Conservation (phyloP, 192 early-diverging fungal genomes). For the Rhizophagus prolifer region DNA sequence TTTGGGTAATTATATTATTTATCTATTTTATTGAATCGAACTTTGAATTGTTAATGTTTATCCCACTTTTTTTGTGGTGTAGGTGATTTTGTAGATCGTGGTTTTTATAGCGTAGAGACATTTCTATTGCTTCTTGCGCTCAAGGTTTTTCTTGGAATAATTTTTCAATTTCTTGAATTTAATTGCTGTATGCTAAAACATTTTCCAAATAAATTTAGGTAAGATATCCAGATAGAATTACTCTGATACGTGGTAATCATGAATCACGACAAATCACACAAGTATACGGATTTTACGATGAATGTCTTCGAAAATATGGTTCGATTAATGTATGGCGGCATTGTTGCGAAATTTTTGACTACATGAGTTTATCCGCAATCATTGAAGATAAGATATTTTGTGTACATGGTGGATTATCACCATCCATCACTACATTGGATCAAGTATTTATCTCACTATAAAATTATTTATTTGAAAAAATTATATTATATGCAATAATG, state of each 20-base stretch:
- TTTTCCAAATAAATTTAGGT: conserved; percentile 84
- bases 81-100: conserved; percentile 97
- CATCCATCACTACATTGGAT: conserved; percentile 85
- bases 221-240: conserved; percentile 82
- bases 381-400: conserved; percentile 97
- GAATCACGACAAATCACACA: conserved; percentile 98
- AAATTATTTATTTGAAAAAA: no score
- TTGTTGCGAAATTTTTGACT: conserved; percentile 98
- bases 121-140: conserved; percentile 92
- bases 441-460: conserved; percentile 39
- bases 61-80: conserved; percentile 97
- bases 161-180: conserved; percentile 58
- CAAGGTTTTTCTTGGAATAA: conserved; percentile 86
- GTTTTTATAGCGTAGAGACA: conserved; percentile 97
- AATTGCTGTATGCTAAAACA: conserved; percentile 96
- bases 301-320: conserved; percentile 94
- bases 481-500: not conserved
- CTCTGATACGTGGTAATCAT: conserved; percentile 93
- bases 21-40: not conserved
- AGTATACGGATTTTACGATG: conserved; percentile 98
- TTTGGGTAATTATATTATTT: conserved; percentile 65
- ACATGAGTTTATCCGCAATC: conserved; percentile 82
- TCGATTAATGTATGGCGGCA: conserved; percentile 96
- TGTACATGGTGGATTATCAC: conserved; percentile 94
- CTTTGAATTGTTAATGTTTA: not conserved